Evolutionary conservation across 1,139 yeast species (phyloP).

Genomic region (Lizanozyma gosingica): DNA sequence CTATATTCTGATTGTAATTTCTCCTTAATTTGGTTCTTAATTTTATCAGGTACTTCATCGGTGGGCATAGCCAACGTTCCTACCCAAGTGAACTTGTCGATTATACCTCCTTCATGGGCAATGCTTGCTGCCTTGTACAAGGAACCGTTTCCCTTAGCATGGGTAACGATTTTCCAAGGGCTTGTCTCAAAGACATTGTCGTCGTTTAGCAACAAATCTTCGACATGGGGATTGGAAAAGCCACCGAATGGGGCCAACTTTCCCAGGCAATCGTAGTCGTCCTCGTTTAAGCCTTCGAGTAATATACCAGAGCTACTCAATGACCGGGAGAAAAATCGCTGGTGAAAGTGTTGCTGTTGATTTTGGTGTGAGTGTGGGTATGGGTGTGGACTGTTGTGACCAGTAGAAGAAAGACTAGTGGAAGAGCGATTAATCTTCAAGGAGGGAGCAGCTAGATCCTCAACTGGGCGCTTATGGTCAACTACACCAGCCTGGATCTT

Average conservation of each 20-base stretch:
- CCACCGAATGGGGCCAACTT: conserved; percentile 70
- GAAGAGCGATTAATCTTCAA: conserved; percentile 34
- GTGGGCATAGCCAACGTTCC: conserved; percentile 91
- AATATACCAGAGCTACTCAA: conserved; percentile 6
- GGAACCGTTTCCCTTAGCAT: conserved; percentile 82
- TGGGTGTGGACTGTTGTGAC: conserved; percentile 1
- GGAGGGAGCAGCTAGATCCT: conserved; percentile 27
- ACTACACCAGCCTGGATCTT: conserved; percentile 29
- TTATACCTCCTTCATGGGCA: conserved; percentile 31
- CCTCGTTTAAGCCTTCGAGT: conserved; percentile 17
- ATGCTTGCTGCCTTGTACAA: conserved; percentile 52
- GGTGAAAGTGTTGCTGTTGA: conserved; percentile 2
- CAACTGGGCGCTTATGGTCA: conserved; percentile 20
- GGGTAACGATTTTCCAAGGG: conserved; percentile 65
- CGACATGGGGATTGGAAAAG: conserved; percentile 48
- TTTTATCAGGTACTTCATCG: conserved; percentile 58
- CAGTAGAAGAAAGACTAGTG: conserved; percentile 13
- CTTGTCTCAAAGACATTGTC: conserved; percentile 58
- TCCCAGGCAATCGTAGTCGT: conserved; percentile 14
- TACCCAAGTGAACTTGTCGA: conserved; percentile 57
- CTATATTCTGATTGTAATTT: conserved; percentile 38
- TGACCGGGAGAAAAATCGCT: conserved; percentile 1
- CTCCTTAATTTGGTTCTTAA: conserved; percentile 40
- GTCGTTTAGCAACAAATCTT: conserved; percentile 29
- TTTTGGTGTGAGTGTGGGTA: conserved; percentile 4